These are phyloP conservation scores for Mycena maculata DNA, from an alignment of 768 basidiomycete species.

Conservation along the genomic window DNA sequence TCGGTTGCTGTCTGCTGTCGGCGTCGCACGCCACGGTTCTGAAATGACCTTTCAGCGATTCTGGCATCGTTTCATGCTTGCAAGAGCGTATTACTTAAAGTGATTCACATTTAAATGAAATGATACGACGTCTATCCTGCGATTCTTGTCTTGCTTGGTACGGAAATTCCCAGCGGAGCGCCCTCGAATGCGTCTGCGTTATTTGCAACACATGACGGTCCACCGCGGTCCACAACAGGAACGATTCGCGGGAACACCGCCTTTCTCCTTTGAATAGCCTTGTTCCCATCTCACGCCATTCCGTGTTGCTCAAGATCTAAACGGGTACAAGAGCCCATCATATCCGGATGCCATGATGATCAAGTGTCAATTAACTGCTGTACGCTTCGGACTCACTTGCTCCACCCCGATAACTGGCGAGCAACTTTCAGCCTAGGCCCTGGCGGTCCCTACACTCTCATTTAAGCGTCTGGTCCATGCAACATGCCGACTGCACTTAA, in stretches of 20 bases:
- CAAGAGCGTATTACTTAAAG: neutral
- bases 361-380: slow-evolving; percentile 15
- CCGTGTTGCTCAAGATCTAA: slow-evolving; percentile 6
- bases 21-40: no score
- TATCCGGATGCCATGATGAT: slow-evolving; percentile 15
- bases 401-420: neutral
- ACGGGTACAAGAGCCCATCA: slow-evolving; percentile 1
- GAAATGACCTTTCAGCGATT: no score
- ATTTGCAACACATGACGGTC: no score
- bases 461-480: slow-evolving; percentile 8
- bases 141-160: no score
- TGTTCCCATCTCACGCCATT: slow-evolving; percentile 16
- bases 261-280: neutral
- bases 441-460: slow-evolving; percentile 25
- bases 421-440: slow-evolving; percentile 21
- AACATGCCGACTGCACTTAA: slow-evolving; percentile 21
- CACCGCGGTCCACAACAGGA: neutral
- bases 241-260: neutral
- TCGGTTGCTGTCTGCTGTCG: no score
- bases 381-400: no score
- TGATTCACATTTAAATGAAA: neutral
- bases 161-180: no score
- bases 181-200: no score
- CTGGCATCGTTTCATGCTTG: neutral
- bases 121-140: slow-evolving; percentile 4